phyloP scores from a whole-genome alignment of 495 filamentous ascomycete genomes.

The Oidiodendron maius region DNA sequence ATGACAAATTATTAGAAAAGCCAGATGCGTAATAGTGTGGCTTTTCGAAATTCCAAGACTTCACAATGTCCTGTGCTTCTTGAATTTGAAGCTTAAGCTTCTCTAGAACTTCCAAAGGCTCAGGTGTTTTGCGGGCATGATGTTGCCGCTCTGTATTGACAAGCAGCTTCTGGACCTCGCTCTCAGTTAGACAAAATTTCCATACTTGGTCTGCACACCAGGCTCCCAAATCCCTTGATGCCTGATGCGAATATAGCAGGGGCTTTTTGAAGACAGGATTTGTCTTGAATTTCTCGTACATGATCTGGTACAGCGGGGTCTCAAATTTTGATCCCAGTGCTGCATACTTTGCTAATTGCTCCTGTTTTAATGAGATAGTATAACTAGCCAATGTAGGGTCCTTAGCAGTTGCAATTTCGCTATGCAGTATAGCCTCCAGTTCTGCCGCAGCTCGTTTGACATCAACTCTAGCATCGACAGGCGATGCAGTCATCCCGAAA shows the following conservation, averaged over 20 bases:
- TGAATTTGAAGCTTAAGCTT: slow-evolving; percentile 47
- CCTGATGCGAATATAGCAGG: slow-evolving; percentile 50
- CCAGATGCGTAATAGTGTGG: slow-evolving; percentile 29
- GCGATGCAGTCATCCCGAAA: slow-evolving; percentile 97
- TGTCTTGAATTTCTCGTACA: slow-evolving; percentile 52
- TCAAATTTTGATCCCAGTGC: slow-evolving; percentile 44
- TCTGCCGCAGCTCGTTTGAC: slow-evolving; percentile 65
- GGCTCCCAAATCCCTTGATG: slow-evolving; percentile 63
- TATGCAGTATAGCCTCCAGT: slow-evolving; percentile 72
- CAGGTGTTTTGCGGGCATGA: slow-evolving; percentile 21
- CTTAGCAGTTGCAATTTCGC: slow-evolving; percentile 75
- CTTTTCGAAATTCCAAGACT: slow-evolving; percentile 37
- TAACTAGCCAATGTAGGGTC: slow-evolving; percentile 57
- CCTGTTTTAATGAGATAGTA: slow-evolving; percentile 48
- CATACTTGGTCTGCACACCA: slow-evolving; percentile 89
- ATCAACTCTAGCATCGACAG: slow-evolving; percentile 78
- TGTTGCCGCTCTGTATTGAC: slow-evolving; percentile 43
- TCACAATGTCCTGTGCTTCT: slow-evolving; percentile 54
- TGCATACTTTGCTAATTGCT: slow-evolving; percentile 55
- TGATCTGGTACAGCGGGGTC: slow-evolving; percentile 54
- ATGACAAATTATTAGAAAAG: slow-evolving; percentile 43
- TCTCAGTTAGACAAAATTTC: slow-evolving; percentile 62
- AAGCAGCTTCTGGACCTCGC: slow-evolving; percentile 58
- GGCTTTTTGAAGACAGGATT: slow-evolving; percentile 51
- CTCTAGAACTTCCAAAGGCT: slow-evolving; percentile 37